These are phyloP conservation scores for Testicularia cyperi DNA, from an alignment of 1,284 basidiomycete species.

Conservation along the genomic window DNA sequence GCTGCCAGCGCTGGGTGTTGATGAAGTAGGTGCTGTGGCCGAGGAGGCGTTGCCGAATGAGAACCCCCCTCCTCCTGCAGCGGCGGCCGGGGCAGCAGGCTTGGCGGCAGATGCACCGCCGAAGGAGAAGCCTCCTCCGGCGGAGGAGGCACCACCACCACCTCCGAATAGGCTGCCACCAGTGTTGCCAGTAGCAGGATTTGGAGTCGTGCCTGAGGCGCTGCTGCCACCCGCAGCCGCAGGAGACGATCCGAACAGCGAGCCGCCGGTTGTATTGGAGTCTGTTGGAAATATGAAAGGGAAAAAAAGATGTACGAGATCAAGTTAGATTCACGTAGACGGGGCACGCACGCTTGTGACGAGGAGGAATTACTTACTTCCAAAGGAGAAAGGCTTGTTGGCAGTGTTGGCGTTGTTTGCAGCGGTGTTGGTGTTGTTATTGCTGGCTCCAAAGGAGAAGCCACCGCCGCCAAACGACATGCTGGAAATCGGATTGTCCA, in stretches of 20 bases:
- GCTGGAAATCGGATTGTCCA: no score
- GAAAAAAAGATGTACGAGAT: no score
- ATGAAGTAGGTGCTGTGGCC: no score
- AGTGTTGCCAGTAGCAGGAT: conserved; percentile 1
- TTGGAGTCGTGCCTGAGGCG: no score
- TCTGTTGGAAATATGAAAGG: conserved; percentile 6
- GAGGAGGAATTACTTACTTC: no score
- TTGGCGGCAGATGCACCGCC: conserved; percentile 3
- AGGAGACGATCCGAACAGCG: conserved; percentile 17
- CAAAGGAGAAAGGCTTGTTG: conserved; percentile 39
- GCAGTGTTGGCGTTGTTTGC: conserved; percentile 1
- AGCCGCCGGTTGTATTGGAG: conserved; percentile 9
- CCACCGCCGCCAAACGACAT: conserved; percentile 43
- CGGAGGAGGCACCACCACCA: background rate
- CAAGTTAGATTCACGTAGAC: no score
- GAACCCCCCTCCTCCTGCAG: no score
- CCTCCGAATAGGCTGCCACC: conserved; percentile 19
- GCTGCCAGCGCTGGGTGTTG: conserved; percentile 1
- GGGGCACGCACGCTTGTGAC: no score
- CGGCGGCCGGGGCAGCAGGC: conserved; percentile 1
- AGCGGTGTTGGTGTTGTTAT: conserved; percentile 11
- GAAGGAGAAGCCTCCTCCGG: background rate
- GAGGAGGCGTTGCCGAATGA: conserved; percentile 6
- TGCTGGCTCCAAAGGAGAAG: conserved; percentile 42
- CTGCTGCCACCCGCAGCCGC: no score